Evolutionary conservation across 148 eudicot species (phyloP), one percentile per base, ranked within the genome.

Genomic region (Spergularia marina): DNA sequence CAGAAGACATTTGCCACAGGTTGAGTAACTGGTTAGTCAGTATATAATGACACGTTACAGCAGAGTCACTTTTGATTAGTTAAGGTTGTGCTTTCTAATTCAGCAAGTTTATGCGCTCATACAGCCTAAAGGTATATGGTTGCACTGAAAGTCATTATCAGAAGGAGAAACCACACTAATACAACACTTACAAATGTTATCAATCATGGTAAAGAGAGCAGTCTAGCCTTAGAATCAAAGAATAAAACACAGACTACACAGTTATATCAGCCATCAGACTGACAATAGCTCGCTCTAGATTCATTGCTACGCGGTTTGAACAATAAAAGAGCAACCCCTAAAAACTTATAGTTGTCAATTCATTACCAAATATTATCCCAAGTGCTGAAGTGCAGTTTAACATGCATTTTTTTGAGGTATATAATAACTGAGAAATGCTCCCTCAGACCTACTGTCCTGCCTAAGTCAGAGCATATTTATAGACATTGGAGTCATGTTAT

Each of bases 121-220:
- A 9, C 18, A 36, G 18, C 20, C 1, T 15, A 56, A 1, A 11
- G 16, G 16, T 4, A 16, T 14, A 20, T 0, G 44, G 1, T 68
- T 13, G 12, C 18, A 9, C 72, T 25, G 23, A 23, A 23, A 68
- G 54, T 44, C 55, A 53, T 39, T 52, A n/a, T 70, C 54, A 53
- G 41, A 8, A 53, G 10, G 60, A 70, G 65, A 72, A 39, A n/a
- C 39, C 25, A 72, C 53, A n/a, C 20, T 30, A 6, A 17, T 25
- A 34, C 1, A 71, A 25, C 44, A 58, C 17, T 18, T 6, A 56
- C 51, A 57, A 14, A 63, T 23, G 1, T 56, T 2, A 51, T 51
- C 68, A 74, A 74, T 74, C 52, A 74, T 53, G 39, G 30, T 10
- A 18, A 58, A 11, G 21, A 17, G n/a, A 72, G 65, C 18, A 59